Evolutionary conservation across 2,329 filamentous ascomycete species (phyloP).

Genomic region (Aspergillus sp.): DNA sequence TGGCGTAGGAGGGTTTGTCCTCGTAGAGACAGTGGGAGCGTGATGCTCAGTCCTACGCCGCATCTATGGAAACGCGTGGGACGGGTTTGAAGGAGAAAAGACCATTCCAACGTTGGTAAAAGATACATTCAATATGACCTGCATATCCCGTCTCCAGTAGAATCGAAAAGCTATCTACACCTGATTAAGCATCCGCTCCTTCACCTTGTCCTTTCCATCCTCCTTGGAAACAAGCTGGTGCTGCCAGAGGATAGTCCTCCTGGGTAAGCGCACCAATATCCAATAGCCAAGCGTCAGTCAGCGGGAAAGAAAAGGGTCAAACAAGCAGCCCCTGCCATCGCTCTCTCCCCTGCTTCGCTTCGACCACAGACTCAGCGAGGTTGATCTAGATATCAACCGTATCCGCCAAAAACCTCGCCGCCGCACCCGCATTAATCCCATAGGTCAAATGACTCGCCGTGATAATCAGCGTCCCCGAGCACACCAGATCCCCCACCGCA

Average conservation of each 20-base stretch:
- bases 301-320: too few relatives aligned
- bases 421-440: slow-evolving; percentile 16
- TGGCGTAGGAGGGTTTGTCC: too few relatives aligned
- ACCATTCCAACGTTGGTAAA: neutral
- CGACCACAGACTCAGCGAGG: neutral
- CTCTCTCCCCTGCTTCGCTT: neutral
- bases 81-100: neutral
- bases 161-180: neutral
- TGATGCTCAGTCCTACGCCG: too few relatives aligned
- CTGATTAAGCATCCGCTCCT: neutral
- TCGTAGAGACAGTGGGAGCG: too few relatives aligned
- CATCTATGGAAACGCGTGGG: neutral
- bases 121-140: neutral
- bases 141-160: neutral
- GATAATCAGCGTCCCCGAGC: slow-evolving; percentile 23
- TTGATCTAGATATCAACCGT: slow-evolving; percentile 4
- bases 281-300: too few relatives aligned
- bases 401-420: slow-evolving; percentile 19
- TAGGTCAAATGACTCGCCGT: slow-evolving; percentile 25
- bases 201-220: neutral
- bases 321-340: too few relatives aligned
- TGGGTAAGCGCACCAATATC: neutral
- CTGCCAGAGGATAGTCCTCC: neutral
- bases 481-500: slow-evolving; percentile 25
- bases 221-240: neutral